Percentiles rank a stretch among this genome's conserved stretches.
Conservation (phyloP, 306 rosid genomes). For the Trifolium fragiferum region DNA sequence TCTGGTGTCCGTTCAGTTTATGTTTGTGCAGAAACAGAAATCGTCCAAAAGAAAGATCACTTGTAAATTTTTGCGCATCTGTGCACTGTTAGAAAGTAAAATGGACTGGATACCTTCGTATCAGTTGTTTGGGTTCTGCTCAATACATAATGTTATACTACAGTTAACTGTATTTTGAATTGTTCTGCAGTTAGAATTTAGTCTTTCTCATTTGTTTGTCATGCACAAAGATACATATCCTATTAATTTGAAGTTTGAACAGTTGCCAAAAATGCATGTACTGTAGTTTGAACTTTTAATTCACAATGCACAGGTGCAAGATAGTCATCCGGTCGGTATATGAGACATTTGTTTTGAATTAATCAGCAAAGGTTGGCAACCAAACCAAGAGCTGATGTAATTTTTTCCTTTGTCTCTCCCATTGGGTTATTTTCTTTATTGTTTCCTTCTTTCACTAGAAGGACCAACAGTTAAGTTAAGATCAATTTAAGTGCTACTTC, state of each 20-base stretch:
- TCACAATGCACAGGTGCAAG: background rate
- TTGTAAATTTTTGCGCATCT: background rate
- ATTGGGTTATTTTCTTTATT: too few relatives aligned
- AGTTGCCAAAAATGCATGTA: background rate
- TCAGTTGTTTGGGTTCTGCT: conserved; percentile 1
- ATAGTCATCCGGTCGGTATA: background rate
- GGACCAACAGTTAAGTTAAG: too few relatives aligned
- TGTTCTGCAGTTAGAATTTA: background rate
- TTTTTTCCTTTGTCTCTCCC: background rate
- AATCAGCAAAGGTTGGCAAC: background rate
- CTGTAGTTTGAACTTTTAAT: background rate
- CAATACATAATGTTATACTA: background rate
- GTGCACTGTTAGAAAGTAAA: conserved; percentile 1
- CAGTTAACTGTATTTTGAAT: background rate
- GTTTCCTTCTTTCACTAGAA: too few relatives aligned
- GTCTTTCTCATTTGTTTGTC: background rate
- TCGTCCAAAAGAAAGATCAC: background rate
- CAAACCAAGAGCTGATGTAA: background rate
- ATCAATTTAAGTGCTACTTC: too few relatives aligned
- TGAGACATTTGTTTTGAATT: background rate
- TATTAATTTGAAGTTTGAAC: background rate
- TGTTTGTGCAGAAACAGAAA: background rate
- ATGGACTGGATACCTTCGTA: background rate
- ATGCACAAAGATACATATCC: background rate
- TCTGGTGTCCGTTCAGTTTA: conserved; percentile 30